phyloP scores from a whole-genome alignment of 1,284 basidiomycete genomes.

The Psilocybe mexicana region DNA sequence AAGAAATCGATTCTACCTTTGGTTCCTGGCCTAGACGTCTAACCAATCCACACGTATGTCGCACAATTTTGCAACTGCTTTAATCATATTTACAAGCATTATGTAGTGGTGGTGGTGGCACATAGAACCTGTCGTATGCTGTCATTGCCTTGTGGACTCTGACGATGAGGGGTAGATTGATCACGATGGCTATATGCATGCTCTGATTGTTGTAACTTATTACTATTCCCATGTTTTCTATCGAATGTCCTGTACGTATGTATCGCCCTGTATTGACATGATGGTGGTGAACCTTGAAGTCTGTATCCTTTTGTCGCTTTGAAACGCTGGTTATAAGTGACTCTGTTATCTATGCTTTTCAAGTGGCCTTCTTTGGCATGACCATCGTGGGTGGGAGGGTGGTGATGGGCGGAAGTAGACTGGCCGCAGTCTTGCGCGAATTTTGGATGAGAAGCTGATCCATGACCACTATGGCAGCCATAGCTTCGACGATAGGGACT shows the following conservation, averaged over 20 bases:
- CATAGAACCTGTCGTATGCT: slow-evolving; percentile 61
- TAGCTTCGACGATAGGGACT: slow-evolving; percentile 97
- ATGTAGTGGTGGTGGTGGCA: slow-evolving; percentile 81
- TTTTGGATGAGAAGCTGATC: slow-evolving; percentile 90
- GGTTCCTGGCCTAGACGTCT: slow-evolving; percentile 69
- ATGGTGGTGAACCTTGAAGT: background rate
- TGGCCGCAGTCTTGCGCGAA: slow-evolving; percentile 65
- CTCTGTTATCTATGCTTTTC: background rate
- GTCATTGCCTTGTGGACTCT: slow-evolving; percentile 44
- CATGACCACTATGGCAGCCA: slow-evolving; percentile 96
- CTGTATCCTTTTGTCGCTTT: background rate
- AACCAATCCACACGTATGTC: slow-evolving; percentile 66
- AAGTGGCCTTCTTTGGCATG: slow-evolving; percentile 41
- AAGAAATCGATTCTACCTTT: slow-evolving; percentile 51
- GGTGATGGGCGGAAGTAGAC: slow-evolving; percentile 68
- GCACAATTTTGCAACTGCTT: slow-evolving; percentile 6
- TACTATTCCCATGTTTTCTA: background rate
- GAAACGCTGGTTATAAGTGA: background rate
- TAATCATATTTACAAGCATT: slow-evolving; percentile 1
- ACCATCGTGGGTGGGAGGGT: slow-evolving; percentile 89
- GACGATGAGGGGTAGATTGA: slow-evolving; percentile 28
- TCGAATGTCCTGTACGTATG: background rate
- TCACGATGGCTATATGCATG: background rate
- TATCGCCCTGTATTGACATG: background rate
- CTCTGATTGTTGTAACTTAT: background rate